Percentiles rank a stretch among this genome's conserved stretches.
Conservation (phyloP, 2,329 filamentous ascomycete species). For the Exophiala dermatitidis region DNA sequence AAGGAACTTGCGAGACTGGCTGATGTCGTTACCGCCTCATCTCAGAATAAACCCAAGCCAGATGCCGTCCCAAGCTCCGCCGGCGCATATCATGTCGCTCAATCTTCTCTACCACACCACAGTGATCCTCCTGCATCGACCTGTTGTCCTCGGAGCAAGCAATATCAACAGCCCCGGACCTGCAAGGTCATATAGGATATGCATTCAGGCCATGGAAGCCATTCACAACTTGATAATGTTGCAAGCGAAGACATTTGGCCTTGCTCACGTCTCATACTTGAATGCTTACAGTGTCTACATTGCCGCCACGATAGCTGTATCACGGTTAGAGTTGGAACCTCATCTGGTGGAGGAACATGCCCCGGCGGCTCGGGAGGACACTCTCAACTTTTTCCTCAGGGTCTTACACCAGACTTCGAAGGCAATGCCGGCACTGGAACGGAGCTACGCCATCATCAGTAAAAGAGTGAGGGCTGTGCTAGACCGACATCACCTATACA, state of each 20-base stretch:
- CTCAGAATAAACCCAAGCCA: constrained; percentile 35
- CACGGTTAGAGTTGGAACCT: constrained; percentile 26
- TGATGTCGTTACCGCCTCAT: constrained; percentile 37
- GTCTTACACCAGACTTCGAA: constrained; percentile 24
- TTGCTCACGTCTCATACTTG: constrained; percentile 27
- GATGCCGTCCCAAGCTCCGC: constrained; percentile 32
- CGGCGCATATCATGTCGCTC: constrained; percentile 42
- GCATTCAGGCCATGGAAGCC: constrained; percentile 24
- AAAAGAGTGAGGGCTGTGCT: constrained; percentile 27
- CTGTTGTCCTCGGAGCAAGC: constrained; percentile 37
- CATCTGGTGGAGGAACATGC: constrained; percentile 19
- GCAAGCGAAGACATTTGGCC: constrained; percentile 28
- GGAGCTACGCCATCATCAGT: constrained; percentile 28
- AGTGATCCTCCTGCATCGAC: constrained; percentile 48
- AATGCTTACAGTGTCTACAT: constrained; percentile 29
- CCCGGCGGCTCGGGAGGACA: constrained; percentile 17
- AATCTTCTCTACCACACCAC: constrained; percentile 47
- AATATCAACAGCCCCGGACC: constrained; percentile 15
- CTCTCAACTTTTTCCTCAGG: constrained; percentile 25
- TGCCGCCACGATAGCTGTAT: constrained; percentile 28
- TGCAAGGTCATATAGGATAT: constrained; percentile 24
- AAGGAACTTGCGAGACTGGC: constrained; percentile 40
- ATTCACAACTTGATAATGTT: constrained; percentile 27
- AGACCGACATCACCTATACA: constrained; percentile 18
- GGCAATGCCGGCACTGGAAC: constrained; percentile 27